phyloP scores from a whole-genome alignment of 2,329 filamentous ascomycete species.

The Pseudodiploospora longispora region DNA sequence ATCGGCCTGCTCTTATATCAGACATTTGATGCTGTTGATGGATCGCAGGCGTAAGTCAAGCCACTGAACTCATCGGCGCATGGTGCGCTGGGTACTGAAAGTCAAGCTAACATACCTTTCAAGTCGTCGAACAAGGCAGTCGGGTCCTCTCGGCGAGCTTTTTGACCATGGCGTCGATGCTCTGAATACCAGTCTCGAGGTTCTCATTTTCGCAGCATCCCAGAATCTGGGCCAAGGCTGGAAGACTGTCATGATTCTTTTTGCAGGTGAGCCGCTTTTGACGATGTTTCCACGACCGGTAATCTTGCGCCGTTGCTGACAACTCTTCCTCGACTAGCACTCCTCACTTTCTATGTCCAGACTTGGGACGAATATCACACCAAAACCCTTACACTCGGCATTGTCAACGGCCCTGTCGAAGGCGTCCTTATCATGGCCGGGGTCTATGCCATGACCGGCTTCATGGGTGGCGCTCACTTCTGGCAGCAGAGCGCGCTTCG shows the following conservation, averaged over 20 bases:
- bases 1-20: constrained; percentile 90
- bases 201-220: constrained; percentile 81
- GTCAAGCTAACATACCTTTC: neutral
- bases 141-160: constrained; percentile 86
- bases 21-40: constrained; percentile 96
- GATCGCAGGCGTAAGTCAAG: constrained; percentile 70
- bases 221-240: constrained; percentile 92
- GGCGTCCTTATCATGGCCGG: constrained; percentile 77
- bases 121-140: constrained; percentile 81
- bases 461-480: constrained; percentile 80
- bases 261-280: constrained; percentile 55
- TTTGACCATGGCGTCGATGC: constrained; percentile 98
- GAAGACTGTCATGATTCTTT: constrained; percentile 76
- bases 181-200: constrained; percentile 89
- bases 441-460: constrained; percentile 77
- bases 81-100: neutral
- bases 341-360: constrained; percentile 96
- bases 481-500: constrained; percentile 80
- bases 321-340: constrained; percentile 41
- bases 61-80: neutral
- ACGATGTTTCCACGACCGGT: neutral
- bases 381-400: constrained; percentile 83
- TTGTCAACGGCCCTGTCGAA: constrained; percentile 92
- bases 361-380: constrained; percentile 99
- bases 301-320: constrained; percentile 3